These are phyloP conservation scores for Boletus eberwhitei DNA, from an alignment of 768 basidiomycete species.

Conservation along the genomic window DNA sequence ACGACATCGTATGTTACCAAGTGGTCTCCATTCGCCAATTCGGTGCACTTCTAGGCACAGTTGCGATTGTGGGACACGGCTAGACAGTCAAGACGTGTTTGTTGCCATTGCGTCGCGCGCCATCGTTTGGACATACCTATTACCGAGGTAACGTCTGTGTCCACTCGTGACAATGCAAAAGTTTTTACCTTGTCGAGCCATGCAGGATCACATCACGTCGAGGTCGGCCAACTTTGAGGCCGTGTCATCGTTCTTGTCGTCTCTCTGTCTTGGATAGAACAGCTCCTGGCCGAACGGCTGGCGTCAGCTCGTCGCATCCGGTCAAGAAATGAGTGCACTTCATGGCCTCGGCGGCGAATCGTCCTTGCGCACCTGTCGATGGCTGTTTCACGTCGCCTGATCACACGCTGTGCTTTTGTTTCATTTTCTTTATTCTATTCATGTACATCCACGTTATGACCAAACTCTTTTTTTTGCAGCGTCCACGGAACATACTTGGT, in stretches of 20 bases:
- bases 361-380: neutral
- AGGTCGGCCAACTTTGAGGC: slow-evolving; percentile 84
- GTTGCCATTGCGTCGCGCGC: slow-evolving; percentile 78
- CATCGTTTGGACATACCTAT: slow-evolving; percentile 92
- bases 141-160: slow-evolving; percentile 55
- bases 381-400: slow-evolving; percentile 4
- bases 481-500: slow-evolving; percentile 9
- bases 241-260: slow-evolving; percentile 84
- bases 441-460: slow-evolving; percentile 17
- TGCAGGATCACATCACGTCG: slow-evolving; percentile 78
- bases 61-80: slow-evolving; percentile 88
- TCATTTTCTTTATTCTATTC: slow-evolving; percentile 20
- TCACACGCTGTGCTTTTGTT: slow-evolving; percentile 1
- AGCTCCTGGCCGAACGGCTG: slow-evolving; percentile 55
- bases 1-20: slow-evolving; percentile 96
- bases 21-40: slow-evolving; percentile 96
- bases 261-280: slow-evolving; percentile 85
- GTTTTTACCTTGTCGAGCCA: slow-evolving; percentile 1
- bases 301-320: slow-evolving; percentile 66
- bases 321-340: slow-evolving; percentile 55
- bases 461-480: slow-evolving; percentile 16
- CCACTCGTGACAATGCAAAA: neutral
- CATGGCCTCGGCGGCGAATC: neutral
- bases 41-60: slow-evolving; percentile 93
- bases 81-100: slow-evolving; percentile 89